Evolutionary conservation across 192 early-diverging fungal genomes (phyloP).

Genomic region (Backusella tarrabulga): DNA sequence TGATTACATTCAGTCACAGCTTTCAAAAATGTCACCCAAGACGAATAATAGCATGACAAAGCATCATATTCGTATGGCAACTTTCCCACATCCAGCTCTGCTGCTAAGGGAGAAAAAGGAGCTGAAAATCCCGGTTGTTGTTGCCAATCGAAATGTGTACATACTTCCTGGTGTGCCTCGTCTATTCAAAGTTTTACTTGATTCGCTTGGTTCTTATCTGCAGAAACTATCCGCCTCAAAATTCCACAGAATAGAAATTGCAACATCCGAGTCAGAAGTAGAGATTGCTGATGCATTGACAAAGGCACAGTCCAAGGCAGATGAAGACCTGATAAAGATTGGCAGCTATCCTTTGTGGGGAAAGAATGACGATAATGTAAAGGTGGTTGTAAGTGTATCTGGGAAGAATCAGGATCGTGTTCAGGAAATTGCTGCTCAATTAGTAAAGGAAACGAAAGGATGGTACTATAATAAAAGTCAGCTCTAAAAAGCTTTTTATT

Average conservation of each 20-base stretch:
- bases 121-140: slow-evolving; percentile 67
- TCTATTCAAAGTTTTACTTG: slow-evolving; percentile 51
- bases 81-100: slow-evolving; percentile 45
- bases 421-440: slow-evolving; percentile 24
- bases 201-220: slow-evolving; percentile 30
- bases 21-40: slow-evolving; percentile 38
- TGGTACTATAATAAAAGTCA: slow-evolving; percentile 13
- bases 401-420: slow-evolving; percentile 37
- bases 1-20: slow-evolving; percentile 26
- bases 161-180: slow-evolving; percentile 71
- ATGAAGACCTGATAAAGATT: slow-evolving; percentile 37
- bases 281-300: slow-evolving; percentile 42
- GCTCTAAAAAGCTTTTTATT: slow-evolving; percentile 1
- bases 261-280: slow-evolving; percentile 42
- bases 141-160: slow-evolving; percentile 58
- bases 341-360: slow-evolving; percentile 51
- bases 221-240: background rate
- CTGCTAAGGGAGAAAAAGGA: slow-evolving; percentile 44
- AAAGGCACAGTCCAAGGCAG: slow-evolving; percentile 28
- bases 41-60: slow-evolving; percentile 18
- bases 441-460: slow-evolving; percentile 12
- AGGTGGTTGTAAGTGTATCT: slow-evolving; percentile 51
- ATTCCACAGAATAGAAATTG: slow-evolving; percentile 44
- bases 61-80: slow-evolving; percentile 61
- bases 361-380: slow-evolving; percentile 4